Base-by-base conservation (phyloP, 73 alveolate genomes). In the Paramecium pentaurelia region DNA sequence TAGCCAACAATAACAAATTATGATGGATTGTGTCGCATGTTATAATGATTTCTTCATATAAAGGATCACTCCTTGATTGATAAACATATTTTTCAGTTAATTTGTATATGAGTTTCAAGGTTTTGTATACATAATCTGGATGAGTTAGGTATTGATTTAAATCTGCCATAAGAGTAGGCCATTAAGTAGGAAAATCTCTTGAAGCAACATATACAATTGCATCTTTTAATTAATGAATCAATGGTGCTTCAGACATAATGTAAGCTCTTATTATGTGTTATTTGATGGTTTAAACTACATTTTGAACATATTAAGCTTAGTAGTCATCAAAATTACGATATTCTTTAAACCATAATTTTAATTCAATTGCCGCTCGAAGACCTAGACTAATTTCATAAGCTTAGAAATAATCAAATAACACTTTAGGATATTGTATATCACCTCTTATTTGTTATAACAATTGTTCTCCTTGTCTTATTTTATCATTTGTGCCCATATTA, bases 21-120 rank as follows among this genome's bases (percentile, higher is more conserved):
- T 44, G 49, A 45, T 89, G 94, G n/a, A 77, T 22, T 34, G 54
- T 32, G 32, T 89, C 86, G 36, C 94, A 89, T 30, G 88, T 64
- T 22, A 71, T 68, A 54, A 71, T 89, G 58, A 89, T 89, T 71
- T 89, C 94, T n/a, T 60, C 71, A 71, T 71, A 89, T 10, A 89
- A 51, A 20, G 86, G 92, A 89, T 89, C 94, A 8, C 88, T 58
- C 20, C 94, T 77, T 64, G 88, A 60, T 58, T 71, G 38, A 28
- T 89, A 89, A 11, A 73, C 54, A 73, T 89, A 89, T 71, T 83
- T 89, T 27, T 89, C 92, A 44, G 94, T 89, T 60, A 89, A 71
- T 54, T 89, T 89, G 27, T 38, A 38, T 40, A 89, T 47, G 32
- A 89, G 25, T 27, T 89, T 89, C 36, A 89, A n/a, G 3, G 84